Evolutionary conservation across 2,329 filamentous ascomycete species (phyloP), one percentile per base, ranked within the genome.

Genomic region (Bipolaris oryzae): DNA sequence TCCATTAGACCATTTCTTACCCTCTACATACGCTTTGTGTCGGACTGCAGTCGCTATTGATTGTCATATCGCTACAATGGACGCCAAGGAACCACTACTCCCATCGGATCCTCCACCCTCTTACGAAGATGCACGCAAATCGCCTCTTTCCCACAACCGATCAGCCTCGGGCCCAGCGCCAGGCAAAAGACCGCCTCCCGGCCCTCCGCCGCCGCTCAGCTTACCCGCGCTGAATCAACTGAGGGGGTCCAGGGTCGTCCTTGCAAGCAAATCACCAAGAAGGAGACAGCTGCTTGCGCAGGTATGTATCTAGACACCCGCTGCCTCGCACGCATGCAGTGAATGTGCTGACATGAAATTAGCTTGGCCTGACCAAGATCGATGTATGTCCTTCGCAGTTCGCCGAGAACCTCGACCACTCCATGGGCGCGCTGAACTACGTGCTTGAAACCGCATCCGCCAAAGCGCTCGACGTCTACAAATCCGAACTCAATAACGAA

Each of bases 401-500:
- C 63, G 89, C 91, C 50, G 95, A 99, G 79, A 85, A 98, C 79
- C 85, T 96, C 52, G 85, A 91, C 68, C 96, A 98, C 76, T 96
- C 96, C 2, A 84, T 94, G 57, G 86, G 88, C 0, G 91, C 95
- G 1, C 90, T 91, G 75, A 92, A 96, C 79, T 99, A 99, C 79
- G 95, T 97, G 18, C 83, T 93, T 13, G 87, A 88, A 55, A 99
- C 95, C 1, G 94, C 94, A 3, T 86, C 86, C 20, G 85, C 89
- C 67, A 99, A 99, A 78, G 90, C 89, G 48, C 83, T 92, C 41
- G 84, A 89, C 43, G 90, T 98, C 9, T 89, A 89, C 76, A 73
- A 75, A 28, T 73, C 79, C 38, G 84, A 87, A 66, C 81, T 88
- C 64, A 74, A 86, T 68, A 84, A 85, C 57, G 74, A 78, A 53